Evolutionary conservation across 2,329 filamentous ascomycete genomes (phyloP).

Genomic region (Cladosporium sp.): DNA sequence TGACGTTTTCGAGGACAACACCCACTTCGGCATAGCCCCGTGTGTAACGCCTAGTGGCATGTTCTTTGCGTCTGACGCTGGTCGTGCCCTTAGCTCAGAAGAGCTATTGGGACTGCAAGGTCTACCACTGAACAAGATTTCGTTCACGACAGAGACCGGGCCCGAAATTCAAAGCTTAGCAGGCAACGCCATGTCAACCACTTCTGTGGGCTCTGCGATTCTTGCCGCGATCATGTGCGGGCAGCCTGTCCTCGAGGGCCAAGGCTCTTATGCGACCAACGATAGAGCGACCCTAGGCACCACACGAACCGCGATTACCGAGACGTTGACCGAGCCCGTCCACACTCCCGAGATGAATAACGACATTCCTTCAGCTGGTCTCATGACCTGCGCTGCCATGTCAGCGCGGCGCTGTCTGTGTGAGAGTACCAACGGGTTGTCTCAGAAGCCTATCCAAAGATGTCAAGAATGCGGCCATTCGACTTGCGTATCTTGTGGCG

Average conservation of each 20-base stretch:
- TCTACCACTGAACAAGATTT: constrained; percentile 55
- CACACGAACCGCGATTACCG: background rate
- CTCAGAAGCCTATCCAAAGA: constrained; percentile 35
- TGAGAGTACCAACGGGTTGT: constrained; percentile 43
- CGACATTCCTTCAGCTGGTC: constrained; percentile 15
- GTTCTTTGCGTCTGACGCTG: constrained; percentile 55
- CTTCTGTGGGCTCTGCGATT: constrained; percentile 61
- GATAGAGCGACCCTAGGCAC: no score
- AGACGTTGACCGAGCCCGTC: background rate
- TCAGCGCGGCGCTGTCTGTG: constrained; percentile 45
- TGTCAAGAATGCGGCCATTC: constrained; percentile 51
- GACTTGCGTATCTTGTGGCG: constrained; percentile 48
- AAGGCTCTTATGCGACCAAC: background rate
- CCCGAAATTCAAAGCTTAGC: constrained; percentile 61
- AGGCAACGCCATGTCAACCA: constrained; percentile 74
- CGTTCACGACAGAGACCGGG: constrained; percentile 55
- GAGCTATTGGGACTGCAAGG: constrained; percentile 64
- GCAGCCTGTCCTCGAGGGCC: background rate
- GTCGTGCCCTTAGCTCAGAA: constrained; percentile 54
- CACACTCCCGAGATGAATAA: background rate
- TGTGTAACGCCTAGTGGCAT: constrained; percentile 64
- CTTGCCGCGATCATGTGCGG: constrained; percentile 52
- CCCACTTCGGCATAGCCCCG: constrained; percentile 51
- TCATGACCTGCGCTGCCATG: background rate
- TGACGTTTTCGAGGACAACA: constrained; percentile 49